A percentile compares a stretch with the other conserved stretches of the same genome.
These are phyloP conservation scores for Ormosia emarginata DNA, from an alignment of 306 rosid species.

Conservation along the genomic window DNA sequence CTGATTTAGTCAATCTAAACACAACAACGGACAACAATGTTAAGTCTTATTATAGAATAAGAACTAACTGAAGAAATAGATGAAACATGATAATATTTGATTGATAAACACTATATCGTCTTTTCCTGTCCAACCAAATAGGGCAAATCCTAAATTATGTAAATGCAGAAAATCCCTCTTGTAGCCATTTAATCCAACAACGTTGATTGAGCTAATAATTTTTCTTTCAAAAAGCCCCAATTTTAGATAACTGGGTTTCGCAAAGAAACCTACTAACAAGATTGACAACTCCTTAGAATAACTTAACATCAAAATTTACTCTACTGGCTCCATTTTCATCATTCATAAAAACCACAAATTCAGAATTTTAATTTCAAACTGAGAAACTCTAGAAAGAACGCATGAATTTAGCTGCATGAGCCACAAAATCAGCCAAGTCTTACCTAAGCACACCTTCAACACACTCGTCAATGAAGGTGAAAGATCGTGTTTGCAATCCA, in stretches of 20 bases:
- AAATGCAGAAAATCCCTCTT: background rate
- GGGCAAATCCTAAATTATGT: background rate
- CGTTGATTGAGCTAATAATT: background rate
- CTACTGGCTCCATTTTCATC: background rate
- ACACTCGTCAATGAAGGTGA: slow-evolving; percentile 97
- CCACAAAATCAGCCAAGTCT: slow-evolving; percentile 15
- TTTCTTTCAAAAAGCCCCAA: background rate
- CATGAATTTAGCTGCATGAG: background rate
- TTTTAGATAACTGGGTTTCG: background rate
- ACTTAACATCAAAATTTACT: background rate
- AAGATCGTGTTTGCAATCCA: slow-evolving; percentile 91
- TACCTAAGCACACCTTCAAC: slow-evolving; percentile 98
- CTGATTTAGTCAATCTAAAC: slow-evolving; percentile 89
- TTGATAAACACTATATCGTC: background rate
- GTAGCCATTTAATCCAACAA: background rate
- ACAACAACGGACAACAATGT: slow-evolving; percentile 11
- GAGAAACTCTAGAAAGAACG: background rate
- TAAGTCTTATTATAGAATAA: background rate
- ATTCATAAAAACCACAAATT: background rate
- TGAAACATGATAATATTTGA: background rate
- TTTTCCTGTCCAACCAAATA: background rate
- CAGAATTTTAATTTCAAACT: background rate
- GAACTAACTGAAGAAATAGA: background rate
- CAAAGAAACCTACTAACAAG: background rate
- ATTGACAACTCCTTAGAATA: background rate